Evolutionary conservation across 768 basidiomycete species (phyloP).

Genomic region (Lentinula raphanica): DNA sequence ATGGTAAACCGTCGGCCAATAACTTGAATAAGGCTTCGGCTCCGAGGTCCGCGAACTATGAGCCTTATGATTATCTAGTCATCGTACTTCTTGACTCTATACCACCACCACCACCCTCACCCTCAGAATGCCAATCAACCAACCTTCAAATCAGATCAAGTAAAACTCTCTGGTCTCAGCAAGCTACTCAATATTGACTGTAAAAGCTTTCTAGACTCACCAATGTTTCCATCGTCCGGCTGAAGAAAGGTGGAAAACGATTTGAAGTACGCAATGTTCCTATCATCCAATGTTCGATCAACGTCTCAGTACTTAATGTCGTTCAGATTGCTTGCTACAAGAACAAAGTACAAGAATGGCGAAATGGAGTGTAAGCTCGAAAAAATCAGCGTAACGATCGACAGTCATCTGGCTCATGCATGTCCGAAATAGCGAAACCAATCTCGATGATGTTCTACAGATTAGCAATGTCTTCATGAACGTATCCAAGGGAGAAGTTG

Average conservation of each 20-base stretch:
- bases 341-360: constrained; percentile 97
- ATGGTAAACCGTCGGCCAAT: not conserved
- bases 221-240: constrained; percentile 92
- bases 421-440: constrained; percentile 62
- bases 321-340: constrained; percentile 91
- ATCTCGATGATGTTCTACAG: constrained; percentile 92
- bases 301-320: not conserved
- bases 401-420: not conserved
- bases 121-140: constrained; percentile 66
- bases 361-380: constrained; percentile 75
- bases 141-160: constrained; percentile 91
- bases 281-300: not conserved
- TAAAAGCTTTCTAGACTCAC: constrained; percentile 60
- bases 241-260: constrained; percentile 96
- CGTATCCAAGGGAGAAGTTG: constrained; percentile 93
- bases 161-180: constrained; percentile 22
- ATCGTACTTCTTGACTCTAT: not conserved
- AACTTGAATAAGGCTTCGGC: not conserved
- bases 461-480: constrained; percentile 95
- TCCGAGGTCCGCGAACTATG: not conserved
- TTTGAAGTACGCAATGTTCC: constrained; percentile 68
- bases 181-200: constrained; percentile 1
- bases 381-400: not conserved
- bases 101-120: constrained; percentile 20
- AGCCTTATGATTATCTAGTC: not conserved